Conservation (phyloP, 169 alveolate genomes). For the Cryptosporidium ryanae region DNA sequence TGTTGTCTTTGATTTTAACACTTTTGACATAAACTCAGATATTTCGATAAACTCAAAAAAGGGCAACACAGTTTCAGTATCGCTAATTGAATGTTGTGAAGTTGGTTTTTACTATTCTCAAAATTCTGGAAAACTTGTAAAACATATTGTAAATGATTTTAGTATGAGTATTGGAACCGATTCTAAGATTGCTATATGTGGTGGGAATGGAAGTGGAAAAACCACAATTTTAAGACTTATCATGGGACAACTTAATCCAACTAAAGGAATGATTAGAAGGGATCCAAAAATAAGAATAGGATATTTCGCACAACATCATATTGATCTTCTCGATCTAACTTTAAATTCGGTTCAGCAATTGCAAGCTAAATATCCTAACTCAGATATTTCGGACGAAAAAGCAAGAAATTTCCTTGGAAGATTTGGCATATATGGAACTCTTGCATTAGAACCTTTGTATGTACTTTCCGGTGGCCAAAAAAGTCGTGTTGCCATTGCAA, state of each 20-base stretch:
- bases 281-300: slow-evolving; percentile 93
- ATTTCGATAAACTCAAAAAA: not conserved
- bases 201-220: slow-evolving; percentile 98
- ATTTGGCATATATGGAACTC: slow-evolving; percentile 94
- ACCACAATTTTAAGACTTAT: slow-evolving; percentile 94
- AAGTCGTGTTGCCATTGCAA: slow-evolving; percentile 95
- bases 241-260: slow-evolving; percentile 87
- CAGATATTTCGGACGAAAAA: slow-evolving; percentile 87
- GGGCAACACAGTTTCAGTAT: not conserved
- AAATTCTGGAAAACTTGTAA: slow-evolving; percentile 13
- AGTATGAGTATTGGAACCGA: slow-evolving; percentile 82
- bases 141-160: slow-evolving; percentile 74
- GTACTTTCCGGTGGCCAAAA: slow-evolving; percentile 98
- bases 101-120: slow-evolving; percentile 39
- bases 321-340: slow-evolving; percentile 93
- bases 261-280: slow-evolving; percentile 90
- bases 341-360: slow-evolving; percentile 95
- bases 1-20: slow-evolving; percentile 76
- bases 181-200: slow-evolving; percentile 95
- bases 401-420: slow-evolving; percentile 92
- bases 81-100: slow-evolving; percentile 58
- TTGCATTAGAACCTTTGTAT: slow-evolving; percentile 95
- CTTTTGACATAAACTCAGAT: slow-evolving; percentile 14
- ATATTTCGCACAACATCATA: slow-evolving; percentile 95
- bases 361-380: slow-evolving; percentile 84